Base-by-base conservation (phyloP, 129 eudicot species). In the Artemisia annua region DNA sequence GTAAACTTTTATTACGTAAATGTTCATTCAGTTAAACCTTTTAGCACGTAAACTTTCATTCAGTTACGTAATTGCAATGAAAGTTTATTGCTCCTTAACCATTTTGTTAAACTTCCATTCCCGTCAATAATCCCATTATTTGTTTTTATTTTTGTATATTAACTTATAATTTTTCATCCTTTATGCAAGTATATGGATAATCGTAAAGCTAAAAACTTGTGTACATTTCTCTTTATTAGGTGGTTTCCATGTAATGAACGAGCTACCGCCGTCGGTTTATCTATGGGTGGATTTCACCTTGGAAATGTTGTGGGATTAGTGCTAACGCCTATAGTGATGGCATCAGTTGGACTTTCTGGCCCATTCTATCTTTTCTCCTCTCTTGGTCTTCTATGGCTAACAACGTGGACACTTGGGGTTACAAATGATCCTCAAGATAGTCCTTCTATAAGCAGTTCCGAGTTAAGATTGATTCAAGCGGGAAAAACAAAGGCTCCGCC, bases 281-380 rank as follows among this genome's bases (percentile, higher is more conserved):
- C 99, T 14, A 94, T 94, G 99, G 99, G 96, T n/a, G 99, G 99
- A 53, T 94, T 94, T 78, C 99, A 94, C 70, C 92, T 94, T 24
- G 99, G 99, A 60, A 94, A 94, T 52, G 99, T 94, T 19, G 89
- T 90, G 68, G 99, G 99, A 13, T 80, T 94, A 60, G 79, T 91
- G 46, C 71, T 90, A 26, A 82, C 97, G 17, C 99, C 99, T 11
- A 32, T 87, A 7, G 56, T 83, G 26, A 90, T 94, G 93, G 73
- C 93, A 3, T 83, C 96, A 0, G 56, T 88, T 48, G 97, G 99
- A 22, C 78, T 90, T 43, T 88, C 91, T 1, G 99, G 99, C 4
- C 99, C 99, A 22, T 94, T 94, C 79, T 70, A 84, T 70, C 89
- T 94, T 75, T 90, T 94, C 74, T 80, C 99, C 4, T 81, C 94